Conservation (phyloP, 1,284 basidiomycete genomes). For the Moniliophthora roreri region DNA sequence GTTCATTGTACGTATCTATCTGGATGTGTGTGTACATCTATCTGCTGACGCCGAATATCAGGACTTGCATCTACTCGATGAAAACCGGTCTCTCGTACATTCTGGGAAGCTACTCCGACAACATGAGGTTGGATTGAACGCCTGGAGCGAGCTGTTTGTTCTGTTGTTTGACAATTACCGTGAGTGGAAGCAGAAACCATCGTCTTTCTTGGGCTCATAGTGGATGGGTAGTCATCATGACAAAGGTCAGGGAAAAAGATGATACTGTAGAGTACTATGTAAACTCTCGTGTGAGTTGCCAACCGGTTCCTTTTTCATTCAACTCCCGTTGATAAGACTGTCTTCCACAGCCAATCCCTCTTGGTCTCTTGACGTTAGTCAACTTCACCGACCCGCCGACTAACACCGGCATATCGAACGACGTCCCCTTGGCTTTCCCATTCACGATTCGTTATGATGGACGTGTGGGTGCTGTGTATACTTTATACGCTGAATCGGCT, state of each 20-base stretch:
- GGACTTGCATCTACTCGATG: conserved; percentile 87
- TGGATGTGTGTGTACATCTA: neutral
- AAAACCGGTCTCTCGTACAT: conserved; percentile 81
- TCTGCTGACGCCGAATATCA: conserved; percentile 27
- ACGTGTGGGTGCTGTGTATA: conserved; percentile 77
- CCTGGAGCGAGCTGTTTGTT: conserved; percentile 85
- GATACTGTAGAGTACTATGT: conserved; percentile 76
- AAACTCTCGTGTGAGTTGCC: conserved; percentile 74
- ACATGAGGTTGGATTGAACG: conserved; percentile 81
- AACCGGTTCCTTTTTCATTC: neutral
- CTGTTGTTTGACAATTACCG: conserved; percentile 93
- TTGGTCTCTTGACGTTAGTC: conserved; percentile 81
- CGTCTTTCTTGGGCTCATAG: conserved; percentile 12
- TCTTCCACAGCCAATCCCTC: conserved; percentile 75
- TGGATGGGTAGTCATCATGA: conserved; percentile 72
- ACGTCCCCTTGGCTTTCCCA: conserved; percentile 76
- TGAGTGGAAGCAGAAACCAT: conserved; percentile 35
- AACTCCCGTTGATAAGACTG: neutral
- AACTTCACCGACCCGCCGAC: conserved; percentile 78
- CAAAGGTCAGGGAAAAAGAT: conserved; percentile 77
- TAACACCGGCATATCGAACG: conserved; percentile 42
- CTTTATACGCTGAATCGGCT: conserved; percentile 82
- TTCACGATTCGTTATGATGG: conserved; percentile 86
- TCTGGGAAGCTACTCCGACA: conserved; percentile 81
- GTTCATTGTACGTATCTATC: conserved; percentile 40